These are phyloP conservation scores for Phyllosticta ampelicida DNA, from an alignment of 2,329 filamentous ascomycete species.

Conservation along the genomic window DNA sequence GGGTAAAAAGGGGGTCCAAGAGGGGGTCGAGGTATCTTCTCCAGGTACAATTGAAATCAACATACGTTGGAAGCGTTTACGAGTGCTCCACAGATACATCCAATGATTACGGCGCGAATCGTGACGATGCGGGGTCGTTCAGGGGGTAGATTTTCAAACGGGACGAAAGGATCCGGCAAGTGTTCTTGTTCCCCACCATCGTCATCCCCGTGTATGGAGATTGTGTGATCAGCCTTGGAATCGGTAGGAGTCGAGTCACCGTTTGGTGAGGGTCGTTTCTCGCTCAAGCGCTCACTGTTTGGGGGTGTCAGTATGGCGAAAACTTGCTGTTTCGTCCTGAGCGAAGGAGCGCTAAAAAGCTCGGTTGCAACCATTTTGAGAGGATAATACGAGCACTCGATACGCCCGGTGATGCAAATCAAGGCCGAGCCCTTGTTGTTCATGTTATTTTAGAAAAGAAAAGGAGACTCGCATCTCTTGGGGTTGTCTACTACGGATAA, in stretches of 20 bases:
- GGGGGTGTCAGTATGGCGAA: not conserved
- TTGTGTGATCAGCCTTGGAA: slow-evolving; percentile 14
- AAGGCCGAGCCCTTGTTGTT: too few relatives aligned
- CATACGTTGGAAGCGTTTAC: slow-evolving; percentile 54
- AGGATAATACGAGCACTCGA: too few relatives aligned
- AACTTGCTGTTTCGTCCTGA: too few relatives aligned
- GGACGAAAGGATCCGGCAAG: slow-evolving; percentile 30
- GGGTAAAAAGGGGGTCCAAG: too few relatives aligned
- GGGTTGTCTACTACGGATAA: too few relatives aligned
- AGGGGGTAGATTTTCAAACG: slow-evolving; percentile 32
- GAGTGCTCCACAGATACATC: slow-evolving; percentile 46
- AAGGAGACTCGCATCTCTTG: too few relatives aligned
- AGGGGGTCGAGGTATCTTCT: too few relatives aligned
- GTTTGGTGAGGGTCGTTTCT: slow-evolving; percentile 24
- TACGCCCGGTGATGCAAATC: too few relatives aligned
- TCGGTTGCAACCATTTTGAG: too few relatives aligned
- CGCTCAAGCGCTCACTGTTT: slow-evolving; percentile 15
- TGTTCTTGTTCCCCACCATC: slow-evolving; percentile 16
- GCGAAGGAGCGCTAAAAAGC: too few relatives aligned
- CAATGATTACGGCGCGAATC: slow-evolving; percentile 44
- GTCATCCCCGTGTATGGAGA: slow-evolving; percentile 19
- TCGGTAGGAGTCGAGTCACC: slow-evolving; percentile 16
- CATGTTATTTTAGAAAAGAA: too few relatives aligned
- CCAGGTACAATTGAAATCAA: too few relatives aligned
- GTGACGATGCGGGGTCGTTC: slow-evolving; percentile 43